Evolutionary conservation across 192 early-diverging fungal species (phyloP), one percentile per base, ranked within the genome.

Genomic region (Gonapodya sp.): DNA sequence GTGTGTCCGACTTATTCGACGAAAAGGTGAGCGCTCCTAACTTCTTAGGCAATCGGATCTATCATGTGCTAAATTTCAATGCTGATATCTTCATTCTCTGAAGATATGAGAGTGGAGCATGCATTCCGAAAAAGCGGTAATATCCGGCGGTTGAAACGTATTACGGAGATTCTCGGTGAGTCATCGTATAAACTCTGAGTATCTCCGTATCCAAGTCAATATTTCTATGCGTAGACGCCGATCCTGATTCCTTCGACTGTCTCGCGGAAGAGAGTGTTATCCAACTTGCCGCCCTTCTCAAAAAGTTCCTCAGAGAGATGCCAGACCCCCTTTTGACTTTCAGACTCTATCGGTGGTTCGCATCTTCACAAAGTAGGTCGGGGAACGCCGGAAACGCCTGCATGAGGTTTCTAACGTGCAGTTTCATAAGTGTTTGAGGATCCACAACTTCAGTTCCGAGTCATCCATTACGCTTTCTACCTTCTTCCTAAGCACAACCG

Each of bases 51-150:
- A 64, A 18, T 34, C n/a, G 18, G 30, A 18, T 81, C 31, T 36
- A n/a, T n/a, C n/a, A n/a, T n/a, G n/a, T n/a, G n/a, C n/a, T n/a
- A n/a, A n/a, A n/a, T n/a, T n/a, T n/a, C n/a, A 75, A 37, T 1
- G 32, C 2, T 87, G 31, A 80, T 1, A n/a, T 79, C 33, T 24
- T 64, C 36, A 80, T 24, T 77, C n/a, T 2, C 46, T 75, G 31
- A 73, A 90, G 91, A 92, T 83, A 87, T 99, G 89, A 89, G 91
- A 0, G 91, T 94, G 30, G 96, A 98, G 83, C 96, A 96, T 2
- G 93, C 97, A 14, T 99, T 99, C 88, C 87, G 97, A 81, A 98
- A 98, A 86, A 99, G 97, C 84, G 97, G 97, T 1, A 99, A 99
- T 82, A 97, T 99, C 82, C 86, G 95, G 80, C 87, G 94, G 18